Base-by-base conservation (phyloP, 2,329 filamentous ascomycete genomes). In the Fonsecaea nubica region DNA sequence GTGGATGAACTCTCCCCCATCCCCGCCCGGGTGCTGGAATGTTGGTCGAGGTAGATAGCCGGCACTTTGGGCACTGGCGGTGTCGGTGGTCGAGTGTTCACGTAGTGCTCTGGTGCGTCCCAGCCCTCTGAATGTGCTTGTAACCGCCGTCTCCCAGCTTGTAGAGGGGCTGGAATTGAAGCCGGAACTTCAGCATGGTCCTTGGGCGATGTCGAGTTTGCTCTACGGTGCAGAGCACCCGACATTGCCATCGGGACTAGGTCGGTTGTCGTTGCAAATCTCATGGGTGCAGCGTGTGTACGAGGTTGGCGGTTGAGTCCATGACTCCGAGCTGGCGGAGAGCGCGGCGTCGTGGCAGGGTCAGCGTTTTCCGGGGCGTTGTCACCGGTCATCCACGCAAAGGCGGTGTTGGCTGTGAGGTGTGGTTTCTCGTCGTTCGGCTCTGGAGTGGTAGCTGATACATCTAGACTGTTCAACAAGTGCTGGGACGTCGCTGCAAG, bases 401-500 rank as follows among this genome's bases (percentile, higher is more conserved):
- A 62, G 38, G 60, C 60, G 21, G 33, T 55, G 63, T 65, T 59
- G 18, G 35, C 18, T 33, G 32, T 18, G 32, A 54, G 48, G 6
- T 36, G 30, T 18, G 48, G 13, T 30, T 21, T 21, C 15, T 55
- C 15, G 18, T 13, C 32, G 18, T 18, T 13, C 30, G 18, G 21
- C 3, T 3, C 40, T 32, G 36, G 10, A n/a, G 2, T 12, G 30
- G 54, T 40, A 38, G n/a, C 25, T n/a, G 13, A 15, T 15, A 30
- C 35, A 15, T 64, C 42, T 42, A 69, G 12, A 12, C 8, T 58
- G 36, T 50, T 35, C 25, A 69, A 52, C 35, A 64, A 53, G 15
- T 38, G 38, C 48, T 58, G n/a, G 3, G 66, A 66, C 15, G 52
- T 62, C 12, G 38, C 32, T 25, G 63, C 66, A 12, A 66, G 63